phyloP scores from a whole-genome alignment of 1,284 basidiomycete genomes.

The Papiliotrema flavescens region DNA sequence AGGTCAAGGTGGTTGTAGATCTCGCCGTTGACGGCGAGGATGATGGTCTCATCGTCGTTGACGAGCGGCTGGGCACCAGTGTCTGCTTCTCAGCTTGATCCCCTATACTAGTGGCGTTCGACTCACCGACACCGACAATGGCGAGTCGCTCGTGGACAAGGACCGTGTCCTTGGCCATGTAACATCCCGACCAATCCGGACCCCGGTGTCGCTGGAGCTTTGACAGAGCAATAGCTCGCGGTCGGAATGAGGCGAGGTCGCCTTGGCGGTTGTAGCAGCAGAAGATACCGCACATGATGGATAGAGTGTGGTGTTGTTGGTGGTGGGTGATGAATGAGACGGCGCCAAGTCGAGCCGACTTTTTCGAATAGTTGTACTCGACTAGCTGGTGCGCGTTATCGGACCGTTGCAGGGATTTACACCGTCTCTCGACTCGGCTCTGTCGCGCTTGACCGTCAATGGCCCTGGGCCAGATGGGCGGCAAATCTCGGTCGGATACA shows the following conservation, averaged over 20 bases:
- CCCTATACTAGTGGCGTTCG: background rate
- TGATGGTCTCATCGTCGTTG: conserved; percentile 78
- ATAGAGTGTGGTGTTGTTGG: background rate
- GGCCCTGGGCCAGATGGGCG: too few species aligned
- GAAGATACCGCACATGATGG: conserved; percentile 82
- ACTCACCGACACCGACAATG: conserved; percentile 94
- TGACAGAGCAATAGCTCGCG: conserved; percentile 74
- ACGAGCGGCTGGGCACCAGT: conserved; percentile 94
- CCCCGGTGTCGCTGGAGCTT: conserved; percentile 88
- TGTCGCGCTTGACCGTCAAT: too few species aligned
- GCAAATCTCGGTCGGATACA: too few species aligned
- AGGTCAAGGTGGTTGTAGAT: conserved; percentile 96
- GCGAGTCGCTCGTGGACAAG: conserved; percentile 89
- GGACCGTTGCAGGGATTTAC: too few species aligned
- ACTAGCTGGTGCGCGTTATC: too few species aligned
- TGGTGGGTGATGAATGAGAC: background rate
- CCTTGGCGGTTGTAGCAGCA: conserved; percentile 75
- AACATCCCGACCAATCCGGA: conserved; percentile 95
- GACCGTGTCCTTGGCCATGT: conserved; percentile 72
- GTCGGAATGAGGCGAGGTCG: conserved; percentile 64
- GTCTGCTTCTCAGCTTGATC: conserved; percentile 55
- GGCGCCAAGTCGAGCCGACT: background rate
- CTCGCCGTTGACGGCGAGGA: conserved; percentile 96
- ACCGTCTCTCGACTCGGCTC: too few species aligned
- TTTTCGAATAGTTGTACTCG: background rate